phyloP scores from a whole-genome alignment of 2,329 filamentous ascomycete genomes.

The Aureobasidium melanogenum region DNA sequence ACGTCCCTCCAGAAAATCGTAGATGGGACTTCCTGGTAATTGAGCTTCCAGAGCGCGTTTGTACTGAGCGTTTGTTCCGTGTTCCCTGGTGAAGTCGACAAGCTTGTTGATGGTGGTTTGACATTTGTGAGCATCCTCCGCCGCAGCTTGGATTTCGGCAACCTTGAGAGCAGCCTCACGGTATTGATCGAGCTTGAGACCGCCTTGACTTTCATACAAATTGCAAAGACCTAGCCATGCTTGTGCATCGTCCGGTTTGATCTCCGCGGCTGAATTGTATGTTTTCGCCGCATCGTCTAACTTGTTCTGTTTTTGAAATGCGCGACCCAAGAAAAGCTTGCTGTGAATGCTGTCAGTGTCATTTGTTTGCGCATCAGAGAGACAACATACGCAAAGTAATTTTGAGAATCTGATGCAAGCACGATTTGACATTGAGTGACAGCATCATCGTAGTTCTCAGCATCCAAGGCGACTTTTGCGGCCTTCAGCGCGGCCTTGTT shows the following conservation, averaged over 20 bases:
- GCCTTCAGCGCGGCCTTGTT: slow-evolving; percentile 72
- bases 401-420: slow-evolving; percentile 63
- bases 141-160: slow-evolving; percentile 62
- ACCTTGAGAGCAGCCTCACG: slow-evolving; percentile 63
- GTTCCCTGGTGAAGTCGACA: slow-evolving; percentile 59
- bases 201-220: slow-evolving; percentile 70
- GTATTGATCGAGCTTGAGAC: slow-evolving; percentile 62
- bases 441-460: slow-evolving; percentile 70
- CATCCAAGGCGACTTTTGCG: slow-evolving; percentile 68
- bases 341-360: slow-evolving; percentile 31
- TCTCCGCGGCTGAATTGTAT: slow-evolving; percentile 62
- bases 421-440: slow-evolving; percentile 59
- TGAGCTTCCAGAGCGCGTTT: slow-evolving; percentile 67
- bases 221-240: slow-evolving; percentile 86
- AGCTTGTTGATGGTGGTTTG: slow-evolving; percentile 69
- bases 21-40: slow-evolving; percentile 73
- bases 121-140: slow-evolving; percentile 50
- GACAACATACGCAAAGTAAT: slow-evolving; percentile 66
- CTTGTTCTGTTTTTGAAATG: slow-evolving; percentile 66
- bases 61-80: slow-evolving; percentile 66
- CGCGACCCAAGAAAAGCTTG: slow-evolving; percentile 80
- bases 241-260: slow-evolving; percentile 69
- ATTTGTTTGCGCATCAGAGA: background rate
- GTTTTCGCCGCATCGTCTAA: slow-evolving; percentile 64
- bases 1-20: slow-evolving; percentile 72